Evolutionary conservation across 768 basidiomycete genomes (phyloP).

Genomic region (Amanita pseudoporphyria): DNA sequence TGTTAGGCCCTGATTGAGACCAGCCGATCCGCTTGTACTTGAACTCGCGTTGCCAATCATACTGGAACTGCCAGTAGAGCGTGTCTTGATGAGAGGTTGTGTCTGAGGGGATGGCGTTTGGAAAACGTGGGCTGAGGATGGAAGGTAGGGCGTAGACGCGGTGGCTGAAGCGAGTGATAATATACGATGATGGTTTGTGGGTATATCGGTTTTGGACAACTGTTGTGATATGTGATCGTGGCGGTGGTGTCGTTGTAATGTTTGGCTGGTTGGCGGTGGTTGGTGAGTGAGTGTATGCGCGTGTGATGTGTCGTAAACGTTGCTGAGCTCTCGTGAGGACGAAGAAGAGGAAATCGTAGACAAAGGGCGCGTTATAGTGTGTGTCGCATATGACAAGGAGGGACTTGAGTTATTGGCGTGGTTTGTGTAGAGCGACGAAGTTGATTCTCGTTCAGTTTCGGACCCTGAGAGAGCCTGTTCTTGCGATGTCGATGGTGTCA

Average conservation of each 20-base stretch:
- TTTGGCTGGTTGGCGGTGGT: neutral
- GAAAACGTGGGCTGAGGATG: conserved; percentile 15
- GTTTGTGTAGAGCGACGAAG: conserved; percentile 19
- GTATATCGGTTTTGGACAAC: neutral
- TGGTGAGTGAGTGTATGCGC: conserved; percentile 1
- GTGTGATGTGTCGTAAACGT: neutral
- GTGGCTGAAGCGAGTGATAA: neutral
- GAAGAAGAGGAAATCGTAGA: conserved; percentile 15
- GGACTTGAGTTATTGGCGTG: conserved; percentile 14
- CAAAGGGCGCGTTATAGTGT: conserved; percentile 6
- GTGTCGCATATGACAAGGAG: conserved; percentile 10
- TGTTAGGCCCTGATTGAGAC: neutral
- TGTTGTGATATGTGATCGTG: too few relatives aligned
- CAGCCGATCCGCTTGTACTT: neutral
- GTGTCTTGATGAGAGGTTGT: conserved; percentile 3
- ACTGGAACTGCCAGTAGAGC: neutral
- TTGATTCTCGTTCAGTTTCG: conserved; percentile 70
- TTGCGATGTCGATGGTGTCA: conserved; percentile 10
- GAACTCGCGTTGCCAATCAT: neutral
- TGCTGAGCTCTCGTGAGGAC: neutral
- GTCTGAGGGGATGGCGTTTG: conserved; percentile 3
- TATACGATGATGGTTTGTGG: conserved; percentile 1
- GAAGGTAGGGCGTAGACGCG: conserved; percentile 4
- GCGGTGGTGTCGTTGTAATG: neutral
- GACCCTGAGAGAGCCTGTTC: conserved; percentile 53